Base-by-base conservation (phyloP, 495 filamentous ascomycete species). In the Talaromyces borbonicus region DNA sequence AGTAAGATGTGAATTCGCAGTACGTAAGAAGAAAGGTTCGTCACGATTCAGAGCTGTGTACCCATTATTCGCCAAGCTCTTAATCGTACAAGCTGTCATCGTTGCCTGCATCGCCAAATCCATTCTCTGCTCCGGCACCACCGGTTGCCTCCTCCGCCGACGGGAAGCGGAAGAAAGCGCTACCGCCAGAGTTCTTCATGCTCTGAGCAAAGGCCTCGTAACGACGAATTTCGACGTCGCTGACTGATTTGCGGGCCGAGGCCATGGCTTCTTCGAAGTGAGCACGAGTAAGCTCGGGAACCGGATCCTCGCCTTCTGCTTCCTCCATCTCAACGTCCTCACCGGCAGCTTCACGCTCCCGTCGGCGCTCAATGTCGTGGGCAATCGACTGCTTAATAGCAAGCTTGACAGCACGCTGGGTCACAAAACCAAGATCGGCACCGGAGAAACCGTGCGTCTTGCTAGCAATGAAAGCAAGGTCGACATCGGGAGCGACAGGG, bases 251-350 rank as follows among this genome's bases (percentile, higher is more conserved):
- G 58, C 92, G 80, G 43, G 92, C 92, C 54, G 81, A 78, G 64
- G 83, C 79, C 93, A 98, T 97, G 22, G 92, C 92, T 79, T 97
- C 90, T 69, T 96, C 90, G 66, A 98, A 98, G 69, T 98, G 92
- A 40, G 85, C 86, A 62, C 85, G 87, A 44, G 92, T 97, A 45
- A 98, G 80, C 66, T 94, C 82, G 4, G 92, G 90, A n/a, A 98
- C 92, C 35, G 90, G 90, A 58, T 98, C 92, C 56, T 96, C 90
- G 40, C 62, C 76, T 4, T 93, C 87, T 26, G 79, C 71, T 36
- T 77, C 79, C 42, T 87, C 85, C 74, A 85, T 84, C 56, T 84
- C 79, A 47, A 83, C 78, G 47, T 80, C 78, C 60, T 83, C 81
- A 50, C 87, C 90, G 50, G 80, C 84, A 48, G 84, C 88, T 65